Conservation (phyloP, 2,329 filamentous ascomycete species). For the Penicillium sumatraense region DNA sequence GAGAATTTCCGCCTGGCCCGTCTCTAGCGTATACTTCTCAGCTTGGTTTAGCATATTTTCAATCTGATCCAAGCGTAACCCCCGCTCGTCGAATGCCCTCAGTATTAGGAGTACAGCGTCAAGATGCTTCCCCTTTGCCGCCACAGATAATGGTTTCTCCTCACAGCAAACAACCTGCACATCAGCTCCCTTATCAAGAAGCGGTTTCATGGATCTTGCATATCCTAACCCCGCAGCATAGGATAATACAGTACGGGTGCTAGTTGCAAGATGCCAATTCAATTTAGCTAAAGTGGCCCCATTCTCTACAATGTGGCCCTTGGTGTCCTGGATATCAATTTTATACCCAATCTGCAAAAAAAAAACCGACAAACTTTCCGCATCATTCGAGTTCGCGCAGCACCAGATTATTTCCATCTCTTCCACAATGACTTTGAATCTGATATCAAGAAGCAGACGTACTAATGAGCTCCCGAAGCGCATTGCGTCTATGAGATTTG, state of each 20-base stretch:
- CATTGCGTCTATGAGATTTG: neutral
- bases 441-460: neutral
- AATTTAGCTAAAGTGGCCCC: too few species aligned
- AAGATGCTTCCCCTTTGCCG: neutral
- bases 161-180: neutral
- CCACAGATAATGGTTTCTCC: neutral
- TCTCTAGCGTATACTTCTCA: neutral
- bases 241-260: neutral
- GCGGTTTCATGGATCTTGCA: neutral
- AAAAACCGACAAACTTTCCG: neutral
- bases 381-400: neutral
- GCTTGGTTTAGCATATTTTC: neutral
- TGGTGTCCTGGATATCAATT: neutral
- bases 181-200: neutral
- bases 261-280: too few species aligned
- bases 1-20: neutral
- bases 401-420: neutral
- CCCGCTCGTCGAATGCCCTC: neutral
- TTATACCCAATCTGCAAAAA: neutral
- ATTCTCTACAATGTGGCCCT: neutral
- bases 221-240: neutral
- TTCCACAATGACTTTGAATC: neutral
- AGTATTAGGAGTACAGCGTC: neutral
- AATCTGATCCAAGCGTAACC: neutral
- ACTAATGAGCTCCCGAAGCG: neutral